Base-by-base conservation (phyloP, 1,284 basidiomycete genomes). In the Cryptococcus sp. region DNA sequence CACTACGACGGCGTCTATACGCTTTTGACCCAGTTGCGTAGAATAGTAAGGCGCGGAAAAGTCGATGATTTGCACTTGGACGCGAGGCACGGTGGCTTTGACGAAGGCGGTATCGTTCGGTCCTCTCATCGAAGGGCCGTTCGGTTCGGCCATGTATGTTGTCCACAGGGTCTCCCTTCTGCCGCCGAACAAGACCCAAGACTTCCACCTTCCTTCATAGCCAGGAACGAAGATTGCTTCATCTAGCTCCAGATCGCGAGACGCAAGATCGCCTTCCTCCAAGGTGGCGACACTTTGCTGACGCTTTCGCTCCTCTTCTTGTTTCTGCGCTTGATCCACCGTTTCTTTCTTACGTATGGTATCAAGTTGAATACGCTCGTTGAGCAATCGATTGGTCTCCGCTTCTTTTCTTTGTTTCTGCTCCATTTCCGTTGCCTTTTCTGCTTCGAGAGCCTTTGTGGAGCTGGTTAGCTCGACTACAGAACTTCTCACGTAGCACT, bases 71-170 rank as follows among this genome's bases (percentile, higher is more conserved):
- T 74, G 68, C 2, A 78, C 70, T 6, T 63, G 58, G n/a, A 74
- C 53, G 1, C 61, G 64, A 1, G 74, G 74, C 10, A 66, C 59
- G 13, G 61, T 54, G 83, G 76, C 79, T 67, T 85, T 85, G 15
- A 80, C 78, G 19, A 80, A 70, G 11, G 69, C 64, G 63, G 84
- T 84, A 10, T 81, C 79, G 65, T 86, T 17, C 52, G 23, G 34
- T 55, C 53, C 13, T 29, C 44, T 40, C 13, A 15, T 34, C 13
- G 44, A 34, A 1, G 40, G 39, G 5, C 47, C 38, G 38, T 62
- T 55, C 0, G 74, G 75, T 55, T 79, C 74, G 11, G 73, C 77
- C 22, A 67, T 66, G 50, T 77, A 79, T 6, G 60, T 63, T 11
- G 74, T 78, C 77, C 78, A 79, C 25, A 78, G 55, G 0, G 62